A percentile compares a stretch with the other conserved stretches of the same genome.
phyloP scores from a whole-genome alignment of 192 early-diverging fungal genomes.

The Neocallimastix lanati region DNA sequence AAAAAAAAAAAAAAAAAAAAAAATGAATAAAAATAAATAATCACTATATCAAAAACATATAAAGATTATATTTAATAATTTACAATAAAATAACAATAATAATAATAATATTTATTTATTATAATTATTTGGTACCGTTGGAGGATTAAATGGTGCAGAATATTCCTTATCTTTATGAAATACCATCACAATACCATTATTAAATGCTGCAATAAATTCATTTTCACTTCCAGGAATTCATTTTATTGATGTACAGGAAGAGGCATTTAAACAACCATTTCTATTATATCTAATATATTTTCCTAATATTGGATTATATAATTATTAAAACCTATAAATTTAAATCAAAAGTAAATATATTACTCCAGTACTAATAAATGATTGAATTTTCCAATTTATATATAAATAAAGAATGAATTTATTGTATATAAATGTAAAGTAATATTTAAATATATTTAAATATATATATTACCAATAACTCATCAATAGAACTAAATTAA shows the following conservation, averaged over 20 bases:
- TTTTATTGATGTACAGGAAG: constrained; percentile 39
- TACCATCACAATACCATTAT: constrained; percentile 65
- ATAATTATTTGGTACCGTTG: constrained; percentile 5
- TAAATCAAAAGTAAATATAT: no score
- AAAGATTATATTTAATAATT: constrained; percentile 12
- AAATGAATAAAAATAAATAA: no score
- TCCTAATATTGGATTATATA: constrained; percentile 71
- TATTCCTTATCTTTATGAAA: constrained; percentile 82
- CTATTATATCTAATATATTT: constrained; percentile 73
- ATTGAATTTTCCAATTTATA: no score
- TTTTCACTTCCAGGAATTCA: constrained; percentile 80
- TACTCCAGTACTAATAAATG: no score
- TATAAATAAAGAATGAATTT: no score
- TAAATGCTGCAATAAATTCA: constrained; percentile 64
- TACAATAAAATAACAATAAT: no score
- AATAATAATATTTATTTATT: neutral
- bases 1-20: no score
- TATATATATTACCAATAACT: constrained; percentile 74
- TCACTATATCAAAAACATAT: no score
- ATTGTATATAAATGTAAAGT: no score
- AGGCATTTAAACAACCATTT: constrained; percentile 13
- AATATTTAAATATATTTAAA: constrained; percentile 5
- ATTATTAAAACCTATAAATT: constrained; percentile 19
- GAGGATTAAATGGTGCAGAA: constrained; percentile 12
- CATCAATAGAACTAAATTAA: constrained; percentile 55